These are phyloP conservation scores for Balakata baccata DNA, from an alignment of 345 rosid genomes.

Conservation along the genomic window DNA sequence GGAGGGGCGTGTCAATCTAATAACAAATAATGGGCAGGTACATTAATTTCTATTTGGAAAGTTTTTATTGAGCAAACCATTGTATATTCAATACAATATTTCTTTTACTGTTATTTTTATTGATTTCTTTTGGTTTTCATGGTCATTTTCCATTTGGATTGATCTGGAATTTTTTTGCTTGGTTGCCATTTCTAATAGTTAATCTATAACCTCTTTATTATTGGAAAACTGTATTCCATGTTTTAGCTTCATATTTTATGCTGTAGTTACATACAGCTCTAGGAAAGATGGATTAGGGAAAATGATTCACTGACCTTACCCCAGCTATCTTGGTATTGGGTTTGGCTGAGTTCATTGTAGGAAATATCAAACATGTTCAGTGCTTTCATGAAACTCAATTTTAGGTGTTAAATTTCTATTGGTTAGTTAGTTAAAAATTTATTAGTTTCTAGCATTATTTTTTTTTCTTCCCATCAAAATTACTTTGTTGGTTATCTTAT, in stretches of 20 bases:
- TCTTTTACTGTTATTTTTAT: background rate
- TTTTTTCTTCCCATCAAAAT: background rate
- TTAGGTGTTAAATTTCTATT: background rate
- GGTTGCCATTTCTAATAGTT: background rate
- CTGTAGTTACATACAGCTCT: background rate
- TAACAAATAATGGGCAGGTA: constrained; percentile 77
- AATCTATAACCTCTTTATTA: background rate
- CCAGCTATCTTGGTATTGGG: background rate
- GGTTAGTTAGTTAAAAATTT: background rate
- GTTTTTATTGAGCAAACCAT: background rate
- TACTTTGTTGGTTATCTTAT: background rate
- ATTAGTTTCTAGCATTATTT: background rate
- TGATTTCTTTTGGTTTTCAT: background rate
- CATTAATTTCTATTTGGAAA: background rate
- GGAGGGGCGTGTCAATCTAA: constrained; percentile 69
- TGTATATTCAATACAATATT: background rate
- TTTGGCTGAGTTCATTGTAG: background rate
- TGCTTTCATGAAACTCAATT: background rate
- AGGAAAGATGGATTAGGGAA: background rate
- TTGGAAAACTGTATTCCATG: background rate
- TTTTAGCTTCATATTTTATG: constrained; percentile 3
- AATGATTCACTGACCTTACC: background rate
- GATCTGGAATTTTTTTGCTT: constrained; percentile 5
- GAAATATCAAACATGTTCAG: constrained; percentile 2
- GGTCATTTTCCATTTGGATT: background rate